A percentile compares a stretch with the other conserved stretches of the same genome.
phyloP scores from a whole-genome alignment of 148 eudicot species.

The Agrostemma githago region DNA sequence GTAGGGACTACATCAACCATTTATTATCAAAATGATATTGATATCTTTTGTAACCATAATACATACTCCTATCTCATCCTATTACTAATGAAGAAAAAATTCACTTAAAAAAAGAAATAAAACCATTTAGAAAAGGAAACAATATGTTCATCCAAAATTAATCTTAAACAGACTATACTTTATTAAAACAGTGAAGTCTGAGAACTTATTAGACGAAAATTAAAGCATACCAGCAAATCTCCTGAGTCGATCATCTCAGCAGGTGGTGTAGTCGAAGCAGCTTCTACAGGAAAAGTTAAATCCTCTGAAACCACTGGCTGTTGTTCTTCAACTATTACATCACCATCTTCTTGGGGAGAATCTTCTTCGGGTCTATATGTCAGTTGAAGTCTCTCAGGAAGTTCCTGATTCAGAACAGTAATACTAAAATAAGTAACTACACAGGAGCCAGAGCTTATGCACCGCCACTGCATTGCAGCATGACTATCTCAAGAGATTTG shows the following conservation, averaged over 20 bases:
- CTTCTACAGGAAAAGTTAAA: slow-evolving; percentile 32
- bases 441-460: background rate
- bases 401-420: slow-evolving; percentile 55
- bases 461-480: background rate
- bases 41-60: background rate
- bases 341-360: slow-evolving; percentile 38
- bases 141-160: background rate
- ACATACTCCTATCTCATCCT: background rate
- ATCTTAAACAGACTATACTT: background rate
- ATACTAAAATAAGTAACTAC: background rate
- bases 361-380: slow-evolving; percentile 79
- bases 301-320: slow-evolving; percentile 43
- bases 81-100: background rate
- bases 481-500: background rate
- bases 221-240: slow-evolving; percentile 65
- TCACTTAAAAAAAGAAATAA: background rate
- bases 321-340: slow-evolving; percentile 40
- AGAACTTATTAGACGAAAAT: background rate
- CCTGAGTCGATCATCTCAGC: slow-evolving; percentile 51
- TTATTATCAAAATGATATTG: background rate
- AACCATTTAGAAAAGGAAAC: background rate
- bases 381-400: slow-evolving; percentile 82
- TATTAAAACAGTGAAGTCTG: background rate
- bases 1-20: too few relatives aligned
- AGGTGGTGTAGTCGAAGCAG: slow-evolving; percentile 34